A percentile compares a stretch with the other conserved stretches of the same genome.
phyloP scores from a whole-genome alignment of 2,329 filamentous ascomycete genomes.

The Drechmeria coniospora region DNA sequence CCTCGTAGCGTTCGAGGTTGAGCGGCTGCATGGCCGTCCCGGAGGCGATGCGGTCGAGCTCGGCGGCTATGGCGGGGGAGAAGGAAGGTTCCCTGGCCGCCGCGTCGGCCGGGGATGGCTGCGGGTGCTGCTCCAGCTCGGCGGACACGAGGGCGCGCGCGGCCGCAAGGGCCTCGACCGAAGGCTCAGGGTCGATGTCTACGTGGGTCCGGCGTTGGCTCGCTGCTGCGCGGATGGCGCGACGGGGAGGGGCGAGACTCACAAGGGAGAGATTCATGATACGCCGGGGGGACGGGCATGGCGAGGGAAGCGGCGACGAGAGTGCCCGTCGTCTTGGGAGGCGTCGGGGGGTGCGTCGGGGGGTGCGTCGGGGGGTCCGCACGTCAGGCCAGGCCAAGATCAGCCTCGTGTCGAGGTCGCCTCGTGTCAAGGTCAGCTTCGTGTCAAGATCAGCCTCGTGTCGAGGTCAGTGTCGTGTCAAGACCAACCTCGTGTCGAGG shows the following conservation, averaged over 20 bases:
- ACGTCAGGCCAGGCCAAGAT: too few species aligned
- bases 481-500: too few species aligned
- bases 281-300: conserved; percentile 19
- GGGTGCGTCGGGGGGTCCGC: too few species aligned
- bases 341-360: not conserved
- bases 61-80: conserved; percentile 49
- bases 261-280: conserved; percentile 74
- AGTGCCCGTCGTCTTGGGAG: too few species aligned
- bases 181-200: conserved; percentile 73
- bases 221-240: not conserved
- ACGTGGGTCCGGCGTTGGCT: conserved; percentile 10
- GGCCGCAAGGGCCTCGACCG: conserved; percentile 42
- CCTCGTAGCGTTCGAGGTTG: conserved; percentile 72
- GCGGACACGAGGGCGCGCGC: conserved; percentile 55
- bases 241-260: conserved; percentile 15
- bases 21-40: conserved; percentile 33
- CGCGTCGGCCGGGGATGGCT: conserved; percentile 25
- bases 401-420: too few species aligned
- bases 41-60: conserved; percentile 49
- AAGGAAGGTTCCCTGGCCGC: conserved; percentile 37
- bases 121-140: conserved; percentile 43
- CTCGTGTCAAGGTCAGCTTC: too few species aligned
- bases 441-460: too few species aligned
- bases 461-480: too few species aligned
- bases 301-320: too few species aligned